These are phyloP conservation scores for Boletus edulis DNA, from an alignment of 768 basidiomycete species.

Conservation along the genomic window DNA sequence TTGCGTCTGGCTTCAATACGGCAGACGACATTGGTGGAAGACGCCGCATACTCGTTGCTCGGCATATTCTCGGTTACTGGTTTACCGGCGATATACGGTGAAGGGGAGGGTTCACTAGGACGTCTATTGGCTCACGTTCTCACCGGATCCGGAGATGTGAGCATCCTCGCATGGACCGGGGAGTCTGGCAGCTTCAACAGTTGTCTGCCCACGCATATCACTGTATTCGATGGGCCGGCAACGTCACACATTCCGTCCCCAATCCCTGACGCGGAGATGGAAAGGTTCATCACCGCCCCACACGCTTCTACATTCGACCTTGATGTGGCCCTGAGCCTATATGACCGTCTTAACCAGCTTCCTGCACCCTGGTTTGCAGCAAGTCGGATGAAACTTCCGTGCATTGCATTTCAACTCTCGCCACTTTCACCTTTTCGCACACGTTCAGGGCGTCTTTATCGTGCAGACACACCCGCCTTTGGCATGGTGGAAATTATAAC, in stretches of 20 bases:
- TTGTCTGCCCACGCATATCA: too few species aligned
- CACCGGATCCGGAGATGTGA: neutral
- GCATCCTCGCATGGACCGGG: slow-evolving; percentile 8
- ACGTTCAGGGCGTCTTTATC: neutral
- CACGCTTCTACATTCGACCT: neutral
- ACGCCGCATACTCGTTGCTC: neutral
- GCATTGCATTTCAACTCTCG: neutral
- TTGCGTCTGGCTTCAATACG: neutral
- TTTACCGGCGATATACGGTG: neutral
- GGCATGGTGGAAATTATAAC: too few species aligned
- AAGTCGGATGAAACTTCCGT: neutral
- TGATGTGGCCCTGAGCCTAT: neutral
- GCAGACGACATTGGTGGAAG: neutral
- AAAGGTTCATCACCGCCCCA: neutral
- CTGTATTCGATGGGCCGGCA: too few species aligned
- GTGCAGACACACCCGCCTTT: neutral
- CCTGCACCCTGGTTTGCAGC: neutral
- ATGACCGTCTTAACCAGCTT: neutral
- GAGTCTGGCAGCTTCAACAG: neutral
- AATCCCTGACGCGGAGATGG: neutral
- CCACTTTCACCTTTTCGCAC: neutral
- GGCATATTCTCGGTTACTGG: neutral
- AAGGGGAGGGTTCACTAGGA: neutral
- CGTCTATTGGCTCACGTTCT: neutral
- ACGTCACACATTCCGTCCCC: neutral